Conservation (phyloP, 2,329 filamentous ascomycete genomes). For the Pseudocercospora fuligena region DNA sequence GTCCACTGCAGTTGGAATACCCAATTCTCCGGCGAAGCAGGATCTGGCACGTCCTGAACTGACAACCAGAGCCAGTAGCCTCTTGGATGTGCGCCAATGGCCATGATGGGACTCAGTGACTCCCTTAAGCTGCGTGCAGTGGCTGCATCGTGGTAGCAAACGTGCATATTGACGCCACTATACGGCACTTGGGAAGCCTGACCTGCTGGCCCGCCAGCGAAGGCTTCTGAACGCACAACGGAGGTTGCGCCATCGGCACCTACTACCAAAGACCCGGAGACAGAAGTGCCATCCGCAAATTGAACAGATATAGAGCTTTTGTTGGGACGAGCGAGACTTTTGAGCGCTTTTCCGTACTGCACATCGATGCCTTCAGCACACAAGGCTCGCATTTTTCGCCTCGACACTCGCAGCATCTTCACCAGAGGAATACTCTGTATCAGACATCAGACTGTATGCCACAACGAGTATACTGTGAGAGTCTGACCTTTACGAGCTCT, state of each 20-base stretch:
- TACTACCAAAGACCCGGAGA: conserved; percentile 16
- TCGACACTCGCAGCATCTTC: conserved; percentile 21
- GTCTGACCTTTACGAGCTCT: conserved; percentile 8
- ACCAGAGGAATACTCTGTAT: conserved; percentile 17
- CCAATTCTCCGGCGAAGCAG: conserved; percentile 13
- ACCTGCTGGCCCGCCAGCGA: conserved; percentile 3
- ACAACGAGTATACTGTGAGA: background rate
- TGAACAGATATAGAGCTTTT: background rate
- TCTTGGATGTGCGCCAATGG: conserved; percentile 15
- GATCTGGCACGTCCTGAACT: conserved; percentile 15
- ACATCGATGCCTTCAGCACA: conserved; percentile 17
- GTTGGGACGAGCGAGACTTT: background rate
- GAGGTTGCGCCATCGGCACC: conserved; percentile 29
- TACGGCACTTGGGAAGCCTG: conserved; percentile 14
- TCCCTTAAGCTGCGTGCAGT: background rate
- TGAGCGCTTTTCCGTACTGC: conserved; percentile 15
- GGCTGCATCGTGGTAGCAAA: conserved; percentile 16
- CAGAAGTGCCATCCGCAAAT: conserved; percentile 19
- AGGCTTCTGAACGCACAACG: conserved; percentile 18
- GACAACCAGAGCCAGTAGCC: conserved; percentile 21
- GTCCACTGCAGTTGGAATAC: conserved; percentile 22
- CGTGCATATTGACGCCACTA: conserved; percentile 17
- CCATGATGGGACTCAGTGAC: conserved; percentile 12
- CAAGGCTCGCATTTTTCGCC: conserved; percentile 19
- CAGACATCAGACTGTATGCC: background rate